Percentiles rank a stretch among this genome's conserved stretches.
Conservation (phyloP, 306 rosid species). For the Elaeagnus macrophylla region DNA sequence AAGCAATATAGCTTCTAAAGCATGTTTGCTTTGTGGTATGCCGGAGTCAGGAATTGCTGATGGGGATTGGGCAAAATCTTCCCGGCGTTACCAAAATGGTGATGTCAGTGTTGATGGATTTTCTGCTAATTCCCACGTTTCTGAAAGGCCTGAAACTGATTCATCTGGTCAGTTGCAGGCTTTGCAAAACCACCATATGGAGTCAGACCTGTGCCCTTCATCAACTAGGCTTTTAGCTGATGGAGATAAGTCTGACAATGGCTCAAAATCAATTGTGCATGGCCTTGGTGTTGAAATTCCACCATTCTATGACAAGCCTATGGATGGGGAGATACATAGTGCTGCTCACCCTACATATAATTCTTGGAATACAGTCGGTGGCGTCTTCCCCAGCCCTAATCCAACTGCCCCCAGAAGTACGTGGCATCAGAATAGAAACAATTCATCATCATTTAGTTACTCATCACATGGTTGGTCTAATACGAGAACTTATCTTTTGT, state of each 20-base stretch:
- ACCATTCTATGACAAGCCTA: conserved; percentile 43
- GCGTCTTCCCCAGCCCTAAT: conserved; percentile 54
- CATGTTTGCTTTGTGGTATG: conserved; percentile 26
- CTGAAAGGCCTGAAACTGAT: too few species aligned
- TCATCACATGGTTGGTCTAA: conserved; percentile 65
- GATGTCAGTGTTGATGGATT: too few species aligned
- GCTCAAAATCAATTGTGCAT: conserved; percentile 37
- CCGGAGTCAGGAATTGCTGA: conserved; percentile 19
- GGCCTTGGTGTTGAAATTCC: conserved; percentile 58
- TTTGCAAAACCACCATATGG: conserved; percentile 28
- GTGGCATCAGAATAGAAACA: conserved; percentile 52
- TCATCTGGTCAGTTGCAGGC: conserved; percentile 29
- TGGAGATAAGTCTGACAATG: conserved; percentile 35
- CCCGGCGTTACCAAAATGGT: conserved; percentile 23
- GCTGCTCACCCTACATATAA: conserved; percentile 44
- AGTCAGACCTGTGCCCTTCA: conserved; percentile 23
- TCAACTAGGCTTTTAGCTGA: conserved; percentile 23
- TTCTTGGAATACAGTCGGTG: conserved; percentile 48
- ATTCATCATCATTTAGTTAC: conserved; percentile 43
- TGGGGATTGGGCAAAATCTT: conserved; percentile 13
- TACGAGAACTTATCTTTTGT: conserved; percentile 47
- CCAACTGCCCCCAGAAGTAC: conserved; percentile 84
- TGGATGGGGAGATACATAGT: conserved; percentile 34
- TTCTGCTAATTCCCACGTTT: too few species aligned
- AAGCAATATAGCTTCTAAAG: conserved; percentile 29